phyloP scores from a whole-genome alignment of 2,329 filamentous ascomycete genomes.

The Aspergillus pseudoterreus region DNA sequence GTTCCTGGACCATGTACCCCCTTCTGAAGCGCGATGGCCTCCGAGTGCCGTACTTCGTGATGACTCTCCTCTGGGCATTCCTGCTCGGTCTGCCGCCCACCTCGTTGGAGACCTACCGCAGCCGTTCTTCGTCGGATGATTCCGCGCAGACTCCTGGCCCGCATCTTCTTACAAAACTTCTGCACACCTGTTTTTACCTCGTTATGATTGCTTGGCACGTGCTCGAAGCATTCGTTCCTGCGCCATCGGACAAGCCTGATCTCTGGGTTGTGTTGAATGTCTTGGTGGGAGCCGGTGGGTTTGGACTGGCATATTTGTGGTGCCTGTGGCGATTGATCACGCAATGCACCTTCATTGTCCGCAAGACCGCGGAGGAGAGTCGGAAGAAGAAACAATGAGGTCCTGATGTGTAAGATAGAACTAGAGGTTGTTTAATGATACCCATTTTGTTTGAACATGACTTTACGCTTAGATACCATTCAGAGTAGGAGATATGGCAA shows the following conservation, averaged over 20 bases:
- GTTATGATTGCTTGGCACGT: constrained; percentile 80
- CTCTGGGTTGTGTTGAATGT: constrained; percentile 93
- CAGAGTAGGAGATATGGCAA: not conserved
- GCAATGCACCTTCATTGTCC: constrained; percentile 26
- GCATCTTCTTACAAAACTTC: constrained; percentile 58
- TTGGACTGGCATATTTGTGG: constrained; percentile 86
- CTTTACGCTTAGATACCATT: not conserved
- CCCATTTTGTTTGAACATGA: constrained; percentile 4
- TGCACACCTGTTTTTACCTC: constrained; percentile 74
- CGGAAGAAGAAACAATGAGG: constrained; percentile 33
- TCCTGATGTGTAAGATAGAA: constrained; percentile 1
- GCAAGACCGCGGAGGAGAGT: constrained; percentile 19
- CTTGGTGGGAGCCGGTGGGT: constrained; percentile 78
- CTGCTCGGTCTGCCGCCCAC: constrained; percentile 81
- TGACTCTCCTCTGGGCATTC: constrained; percentile 87
- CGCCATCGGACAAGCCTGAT: constrained; percentile 78
- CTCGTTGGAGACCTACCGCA: constrained; percentile 65
- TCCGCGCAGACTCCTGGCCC: constrained; percentile 44
- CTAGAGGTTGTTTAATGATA: constrained; percentile 9
- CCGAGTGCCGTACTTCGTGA: constrained; percentile 75
- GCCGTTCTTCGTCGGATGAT: constrained; percentile 33
- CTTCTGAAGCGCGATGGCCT: constrained; percentile 82
- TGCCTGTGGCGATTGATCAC: constrained; percentile 64
- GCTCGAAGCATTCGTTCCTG: constrained; percentile 62
- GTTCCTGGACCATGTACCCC: constrained; percentile 90